Evolutionary conservation across 441 rosid species (phyloP).

Genomic region (Capsella rubella): DNA sequence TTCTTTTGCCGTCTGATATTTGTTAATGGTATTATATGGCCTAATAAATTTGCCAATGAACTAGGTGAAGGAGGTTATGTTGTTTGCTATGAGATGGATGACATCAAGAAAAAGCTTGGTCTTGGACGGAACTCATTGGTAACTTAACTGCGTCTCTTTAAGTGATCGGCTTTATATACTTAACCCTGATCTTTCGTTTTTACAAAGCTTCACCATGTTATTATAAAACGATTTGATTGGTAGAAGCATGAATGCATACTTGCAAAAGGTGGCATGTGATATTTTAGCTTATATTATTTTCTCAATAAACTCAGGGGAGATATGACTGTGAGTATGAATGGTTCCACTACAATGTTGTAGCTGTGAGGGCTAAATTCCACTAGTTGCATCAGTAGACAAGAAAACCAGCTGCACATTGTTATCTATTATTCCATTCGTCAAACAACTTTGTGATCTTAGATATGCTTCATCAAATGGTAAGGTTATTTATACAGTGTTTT

Average conservation of each 20-base stretch:
- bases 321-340: background rate
- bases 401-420: background rate
- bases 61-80: slow-evolving; percentile 88
- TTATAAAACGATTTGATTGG: slow-evolving; percentile 9
- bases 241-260: slow-evolving; percentile 23
- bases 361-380: slow-evolving; percentile 12
- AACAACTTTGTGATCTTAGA: slow-evolving; percentile 4
- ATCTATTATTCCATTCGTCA: slow-evolving; percentile 3
- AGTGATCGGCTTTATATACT: slow-evolving; percentile 25
- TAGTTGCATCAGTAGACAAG: slow-evolving; percentile 18
- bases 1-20: slow-evolving; percentile 12
- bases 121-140: slow-evolving; percentile 92
- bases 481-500: background rate
- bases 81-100: slow-evolving; percentile 91
- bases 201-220: background rate
- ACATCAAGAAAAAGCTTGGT: slow-evolving; percentile 82
- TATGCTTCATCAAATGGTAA: slow-evolving; percentile 10
- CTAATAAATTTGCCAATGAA: slow-evolving; percentile 41
- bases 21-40: slow-evolving; percentile 24
- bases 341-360: slow-evolving; percentile 25
- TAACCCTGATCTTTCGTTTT: slow-evolving; percentile 17
- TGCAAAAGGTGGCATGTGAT: slow-evolving; percentile 16
- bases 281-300: slow-evolving; percentile 6
- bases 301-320: background rate
- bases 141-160: slow-evolving; percentile 42